Percentiles rank a stretch among this genome's conserved stretches.
phyloP scores from a whole-genome alignment of 2,329 filamentous ascomycete genomes.

The Incumbomyces delicatus region DNA sequence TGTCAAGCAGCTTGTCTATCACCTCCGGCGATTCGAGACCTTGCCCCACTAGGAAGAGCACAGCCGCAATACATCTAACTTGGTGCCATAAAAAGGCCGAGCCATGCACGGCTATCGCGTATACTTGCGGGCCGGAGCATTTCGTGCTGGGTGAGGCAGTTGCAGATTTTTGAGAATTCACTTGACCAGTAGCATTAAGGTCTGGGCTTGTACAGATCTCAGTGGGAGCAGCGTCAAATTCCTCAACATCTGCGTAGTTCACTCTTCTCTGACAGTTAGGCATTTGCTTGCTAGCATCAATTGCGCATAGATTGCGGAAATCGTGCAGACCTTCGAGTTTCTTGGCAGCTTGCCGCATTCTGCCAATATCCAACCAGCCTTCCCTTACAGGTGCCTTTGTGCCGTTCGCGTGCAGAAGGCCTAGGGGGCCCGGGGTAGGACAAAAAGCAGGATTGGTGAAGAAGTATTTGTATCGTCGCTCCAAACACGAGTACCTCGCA shows the following conservation, averaged over 20 bases:
- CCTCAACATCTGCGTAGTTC: slow-evolving; percentile 68
- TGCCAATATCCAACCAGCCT: slow-evolving; percentile 77
- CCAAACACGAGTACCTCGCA: slow-evolving; percentile 83
- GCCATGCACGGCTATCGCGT: slow-evolving; percentile 79
- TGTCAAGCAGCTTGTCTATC: slow-evolving; percentile 65
- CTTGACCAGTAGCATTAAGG: slow-evolving; percentile 7
- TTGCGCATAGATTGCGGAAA: slow-evolving; percentile 94
- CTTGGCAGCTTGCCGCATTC: slow-evolving; percentile 74
- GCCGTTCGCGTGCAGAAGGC: slow-evolving; percentile 28
- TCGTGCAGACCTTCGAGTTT: slow-evolving; percentile 77
- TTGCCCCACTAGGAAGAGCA: slow-evolving; percentile 89
- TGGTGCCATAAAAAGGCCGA: slow-evolving; percentile 97
- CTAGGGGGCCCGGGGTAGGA: slow-evolving; percentile 50
- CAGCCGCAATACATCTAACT: slow-evolving; percentile 83
- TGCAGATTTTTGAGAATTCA: slow-evolving; percentile 4
- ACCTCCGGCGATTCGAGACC: slow-evolving; percentile 68
- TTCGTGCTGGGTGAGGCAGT: slow-evolving; percentile 8
- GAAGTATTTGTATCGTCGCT: slow-evolving; percentile 90
- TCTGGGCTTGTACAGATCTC: slow-evolving; percentile 43
- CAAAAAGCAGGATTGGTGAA: slow-evolving; percentile 88
- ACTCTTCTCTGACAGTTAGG: slow-evolving; percentile 71
- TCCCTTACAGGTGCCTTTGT: slow-evolving; percentile 36
- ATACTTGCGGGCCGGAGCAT: slow-evolving; percentile 51
- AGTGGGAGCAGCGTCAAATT: slow-evolving; percentile 50
- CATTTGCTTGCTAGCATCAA: slow-evolving; percentile 84